Evolutionary conservation across 1,139 yeast genomes (phyloP).

Genomic region (Geotrichum citri-aurantii): DNA sequence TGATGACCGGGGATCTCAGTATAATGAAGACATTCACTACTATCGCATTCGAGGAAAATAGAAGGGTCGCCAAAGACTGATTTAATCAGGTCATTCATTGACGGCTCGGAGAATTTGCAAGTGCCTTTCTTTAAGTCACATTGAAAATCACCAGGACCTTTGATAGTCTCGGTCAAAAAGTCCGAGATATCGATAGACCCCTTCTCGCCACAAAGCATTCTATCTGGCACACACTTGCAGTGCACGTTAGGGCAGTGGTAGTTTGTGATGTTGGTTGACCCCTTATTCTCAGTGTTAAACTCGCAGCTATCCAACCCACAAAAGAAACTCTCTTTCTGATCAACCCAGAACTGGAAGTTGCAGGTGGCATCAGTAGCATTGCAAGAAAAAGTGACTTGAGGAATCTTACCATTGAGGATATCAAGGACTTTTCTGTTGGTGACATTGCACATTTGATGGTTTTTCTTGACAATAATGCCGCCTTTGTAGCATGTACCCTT

Average conservation of each 20-base stretch:
- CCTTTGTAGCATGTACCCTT: slow-evolving; percentile 84
- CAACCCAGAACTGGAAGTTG: slow-evolving; percentile 95
- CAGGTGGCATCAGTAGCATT: slow-evolving; percentile 56
- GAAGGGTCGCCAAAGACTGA: slow-evolving; percentile 90
- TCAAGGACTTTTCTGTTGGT: slow-evolving; percentile 78
- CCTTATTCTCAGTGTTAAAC: slow-evolving; percentile 53
- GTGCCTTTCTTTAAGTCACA: slow-evolving; percentile 59
- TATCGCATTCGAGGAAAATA: slow-evolving; percentile 69
- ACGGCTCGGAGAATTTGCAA: slow-evolving; percentile 87
- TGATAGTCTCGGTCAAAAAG: slow-evolving; percentile 79
- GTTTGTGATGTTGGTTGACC: slow-evolving; percentile 56
- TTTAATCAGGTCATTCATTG: slow-evolving; percentile 86
- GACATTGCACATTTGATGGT: slow-evolving; percentile 91
- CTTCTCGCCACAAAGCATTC: slow-evolving; percentile 88
- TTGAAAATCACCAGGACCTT: slow-evolving; percentile 87
- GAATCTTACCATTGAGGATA: slow-evolving; percentile 70
- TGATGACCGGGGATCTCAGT: slow-evolving; percentile 90
- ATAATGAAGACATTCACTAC: slow-evolving; percentile 89
- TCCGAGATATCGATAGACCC: slow-evolving; percentile 95
- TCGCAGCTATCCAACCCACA: slow-evolving; percentile 74
- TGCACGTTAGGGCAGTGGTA: slow-evolving; percentile 71
- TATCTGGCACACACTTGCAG: slow-evolving; percentile 85
- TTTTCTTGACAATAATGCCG: slow-evolving; percentile 76
- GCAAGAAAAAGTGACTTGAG: slow-evolving; percentile 91
- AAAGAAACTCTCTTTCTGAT: slow-evolving; percentile 78